Evolutionary conservation across 179 eudicot genomes (phyloP).

Genomic region (Heliamphora pulchella): DNA sequence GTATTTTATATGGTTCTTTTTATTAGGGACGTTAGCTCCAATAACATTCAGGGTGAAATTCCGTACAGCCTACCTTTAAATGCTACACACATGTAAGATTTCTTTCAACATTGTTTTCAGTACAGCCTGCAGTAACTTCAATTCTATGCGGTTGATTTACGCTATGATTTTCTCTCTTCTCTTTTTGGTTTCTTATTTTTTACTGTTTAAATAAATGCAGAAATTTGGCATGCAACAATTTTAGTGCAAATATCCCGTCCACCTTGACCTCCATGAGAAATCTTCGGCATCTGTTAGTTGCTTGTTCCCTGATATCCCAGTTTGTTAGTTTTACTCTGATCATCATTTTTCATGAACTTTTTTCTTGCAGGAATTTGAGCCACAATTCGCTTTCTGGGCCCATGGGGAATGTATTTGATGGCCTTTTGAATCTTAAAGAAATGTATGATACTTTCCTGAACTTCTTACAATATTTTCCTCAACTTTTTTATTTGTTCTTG

Average conservation of each 20-base stretch:
- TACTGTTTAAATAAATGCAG: slow-evolving; percentile 32
- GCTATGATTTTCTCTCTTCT: neutral
- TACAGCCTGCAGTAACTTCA: neutral
- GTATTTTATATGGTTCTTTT: slow-evolving; percentile 14
- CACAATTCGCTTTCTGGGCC: slow-evolving; percentile 71
- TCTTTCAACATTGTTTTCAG: slow-evolving; percentile 1
- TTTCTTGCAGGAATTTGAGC: slow-evolving; percentile 72
- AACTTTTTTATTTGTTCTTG: neutral
- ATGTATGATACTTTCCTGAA: slow-evolving; percentile 40
- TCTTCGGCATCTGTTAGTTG: slow-evolving; percentile 71
- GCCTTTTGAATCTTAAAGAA: slow-evolving; percentile 54
- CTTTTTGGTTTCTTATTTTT: neutral
- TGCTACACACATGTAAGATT: slow-evolving; percentile 68
- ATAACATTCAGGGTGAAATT: slow-evolving; percentile 57
- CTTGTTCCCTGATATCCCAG: slow-evolving; percentile 11
- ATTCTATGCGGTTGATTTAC: neutral
- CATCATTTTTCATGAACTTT: slow-evolving; percentile 16
- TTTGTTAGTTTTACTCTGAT: neutral
- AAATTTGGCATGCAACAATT: slow-evolving; percentile 63
- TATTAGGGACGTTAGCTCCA: slow-evolving; percentile 66
- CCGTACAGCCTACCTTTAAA: slow-evolving; percentile 73
- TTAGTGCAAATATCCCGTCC: slow-evolving; percentile 54
- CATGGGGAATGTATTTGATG: slow-evolving; percentile 63
- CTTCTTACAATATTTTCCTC: slow-evolving; percentile 23
- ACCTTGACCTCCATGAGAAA: slow-evolving; percentile 48